These are phyloP conservation scores for Phytophthora colocasiae DNA, from an alignment of 352 stramenopile genomes.

Conservation along the genomic window DNA sequence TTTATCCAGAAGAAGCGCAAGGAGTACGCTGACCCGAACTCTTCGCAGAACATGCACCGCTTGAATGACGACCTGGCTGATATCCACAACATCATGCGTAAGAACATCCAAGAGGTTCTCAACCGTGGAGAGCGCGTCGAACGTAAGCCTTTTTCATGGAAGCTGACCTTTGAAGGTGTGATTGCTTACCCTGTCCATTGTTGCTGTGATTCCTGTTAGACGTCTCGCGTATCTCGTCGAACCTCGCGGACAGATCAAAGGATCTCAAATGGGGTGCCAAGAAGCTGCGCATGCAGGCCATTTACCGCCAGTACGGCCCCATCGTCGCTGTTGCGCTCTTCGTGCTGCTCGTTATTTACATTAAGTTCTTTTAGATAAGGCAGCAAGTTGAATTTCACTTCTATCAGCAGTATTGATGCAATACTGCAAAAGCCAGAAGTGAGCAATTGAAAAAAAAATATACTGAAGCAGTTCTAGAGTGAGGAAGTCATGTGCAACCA, in stretches of 20 bases:
- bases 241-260: slow-evolving; percentile 93
- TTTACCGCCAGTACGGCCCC: slow-evolving; percentile 89
- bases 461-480: slow-evolving; percentile 14
- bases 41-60: slow-evolving; percentile 94
- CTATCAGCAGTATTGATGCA: background rate
- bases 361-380: slow-evolving; percentile 89
- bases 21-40: slow-evolving; percentile 97
- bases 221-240: slow-evolving; percentile 90
- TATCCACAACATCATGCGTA: slow-evolving; percentile 99
- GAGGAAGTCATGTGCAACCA: background rate
- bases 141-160: slow-evolving; percentile 44
- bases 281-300: slow-evolving; percentile 91
- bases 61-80: slow-evolving; percentile 98
- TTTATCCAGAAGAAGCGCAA: slow-evolving; percentile 98
- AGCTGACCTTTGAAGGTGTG: background rate
- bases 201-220: slow-evolving; percentile 49
- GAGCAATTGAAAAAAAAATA: slow-evolving; percentile 8
- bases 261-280: slow-evolving; percentile 98
- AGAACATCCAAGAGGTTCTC: slow-evolving; percentile 97
- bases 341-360: slow-evolving; percentile 91
- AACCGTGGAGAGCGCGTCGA: slow-evolving; percentile 92
- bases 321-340: slow-evolving; percentile 85
- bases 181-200: slow-evolving; percentile 16
- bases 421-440: slow-evolving; percentile 11
- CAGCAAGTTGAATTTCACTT: slow-evolving; percentile 6